Evolutionary conservation across 2,329 filamentous ascomycete species (phyloP), one percentile per base, ranked within the genome.

Genomic region (Fusarium humuli): DNA sequence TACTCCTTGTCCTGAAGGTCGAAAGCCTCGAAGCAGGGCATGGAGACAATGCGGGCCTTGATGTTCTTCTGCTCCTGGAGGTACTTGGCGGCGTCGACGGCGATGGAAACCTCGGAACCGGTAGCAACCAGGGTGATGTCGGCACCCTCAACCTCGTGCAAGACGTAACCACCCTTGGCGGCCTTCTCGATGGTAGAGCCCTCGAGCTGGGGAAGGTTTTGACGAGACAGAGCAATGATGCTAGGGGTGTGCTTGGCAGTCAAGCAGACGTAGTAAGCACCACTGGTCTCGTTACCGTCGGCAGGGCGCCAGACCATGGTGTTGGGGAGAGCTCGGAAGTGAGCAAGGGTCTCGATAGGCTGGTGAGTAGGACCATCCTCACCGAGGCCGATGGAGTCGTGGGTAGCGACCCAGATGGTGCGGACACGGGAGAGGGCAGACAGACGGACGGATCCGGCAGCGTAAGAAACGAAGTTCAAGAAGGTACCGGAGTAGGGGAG

Each of bases 261-360:
- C 75, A 99, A 86, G 52, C 94, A 93, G 78, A 97, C 88, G 86
- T 98, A 98, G 90, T 98, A 99, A 75, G 96, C 95, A 78, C 94
- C 95, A 80, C 93, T 97, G 77, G 92, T 96, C 92, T 99, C 96
- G 87, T 98, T 98, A 79, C 95, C 95, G 79, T 98, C 96, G 77
- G 96, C 95, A 75, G 96, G 96, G 80, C 96, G 94, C 96, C 96
- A 98, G 78, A 98, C 95, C 93, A 98, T 97, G 88, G 92, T 93
- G 91, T 99, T 99, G 80, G 96, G 96, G 76, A 98, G 90, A 73
- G 96, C 96, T 82, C 96, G 95, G 94, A 98, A 98, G 86, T 98
- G 96, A 66, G 94, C 92, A 71, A 98, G 90, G 46, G 94, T 97
- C 90, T 99, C 96, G 76, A 99, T 97, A 82, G 96, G 96, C 89